A percentile compares a stretch with the other conserved stretches of the same genome.
phyloP scores from a whole-genome alignment of 108 stramenopile species.

The Cylindrotheca fusiformis region DNA sequence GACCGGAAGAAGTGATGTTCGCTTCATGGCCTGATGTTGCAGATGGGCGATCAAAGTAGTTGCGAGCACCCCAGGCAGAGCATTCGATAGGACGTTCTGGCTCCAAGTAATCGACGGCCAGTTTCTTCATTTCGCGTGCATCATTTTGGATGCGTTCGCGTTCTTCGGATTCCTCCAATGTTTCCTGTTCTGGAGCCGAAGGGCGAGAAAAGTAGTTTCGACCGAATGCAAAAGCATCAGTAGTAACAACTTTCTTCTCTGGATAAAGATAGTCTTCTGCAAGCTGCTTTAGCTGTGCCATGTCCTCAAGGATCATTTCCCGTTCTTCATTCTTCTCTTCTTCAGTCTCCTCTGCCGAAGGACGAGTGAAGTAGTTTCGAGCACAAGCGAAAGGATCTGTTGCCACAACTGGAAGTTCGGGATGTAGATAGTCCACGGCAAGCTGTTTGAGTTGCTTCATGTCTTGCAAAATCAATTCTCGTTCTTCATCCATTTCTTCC shows the following conservation, averaged over 20 bases:
- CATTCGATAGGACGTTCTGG: slow-evolving; percentile 26
- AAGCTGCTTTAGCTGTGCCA: slow-evolving; percentile 37
- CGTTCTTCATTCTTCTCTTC: slow-evolving; percentile 35
- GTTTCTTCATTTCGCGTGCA: slow-evolving; percentile 24
- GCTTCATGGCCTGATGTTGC: slow-evolving; percentile 44
- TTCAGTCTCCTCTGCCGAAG: slow-evolving; percentile 28
- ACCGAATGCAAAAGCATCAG: slow-evolving; percentile 21
- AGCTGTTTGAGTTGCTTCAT: slow-evolving; percentile 18
- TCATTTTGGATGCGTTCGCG: slow-evolving; percentile 30
- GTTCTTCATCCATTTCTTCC: slow-evolving; percentile 7
- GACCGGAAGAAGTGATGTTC: slow-evolving; percentile 17
- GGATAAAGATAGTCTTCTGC: slow-evolving; percentile 43
- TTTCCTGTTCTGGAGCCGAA: slow-evolving; percentile 45
- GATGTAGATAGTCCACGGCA: slow-evolving; percentile 28
- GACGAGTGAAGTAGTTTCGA: slow-evolving; percentile 57
- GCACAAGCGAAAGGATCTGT: slow-evolving; percentile 32
- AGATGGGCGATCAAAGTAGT: slow-evolving; percentile 61
- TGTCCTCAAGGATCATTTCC: slow-evolving; percentile 37
- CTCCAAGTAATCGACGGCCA: slow-evolving; percentile 32
- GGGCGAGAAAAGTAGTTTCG: too few species aligned
- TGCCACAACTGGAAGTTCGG: slow-evolving; percentile 29
- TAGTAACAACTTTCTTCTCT: slow-evolving; percentile 25
- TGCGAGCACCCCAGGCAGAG: slow-evolving; percentile 31
- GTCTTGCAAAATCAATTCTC: slow-evolving; percentile 15
- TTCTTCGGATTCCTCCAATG: slow-evolving; percentile 34